phyloP scores from a whole-genome alignment of 768 basidiomycete species.

The Amanita exitialis region DNA sequence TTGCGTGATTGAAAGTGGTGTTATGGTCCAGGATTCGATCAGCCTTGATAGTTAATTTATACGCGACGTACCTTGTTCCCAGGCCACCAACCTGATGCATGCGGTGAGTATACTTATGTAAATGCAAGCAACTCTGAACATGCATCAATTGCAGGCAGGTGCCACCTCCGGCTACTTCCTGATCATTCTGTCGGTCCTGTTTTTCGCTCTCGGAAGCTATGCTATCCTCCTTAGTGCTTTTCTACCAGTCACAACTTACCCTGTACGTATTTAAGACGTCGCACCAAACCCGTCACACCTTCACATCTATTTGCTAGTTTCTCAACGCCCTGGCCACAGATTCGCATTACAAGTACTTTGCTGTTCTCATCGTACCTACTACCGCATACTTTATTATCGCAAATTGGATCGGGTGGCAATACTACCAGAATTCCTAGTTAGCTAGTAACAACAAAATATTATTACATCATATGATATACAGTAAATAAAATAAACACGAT shows the following conservation, averaged over 20 bases:
- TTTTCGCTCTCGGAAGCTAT: conserved; percentile 51
- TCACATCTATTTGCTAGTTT: conserved; percentile 27
- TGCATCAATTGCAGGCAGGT: background rate
- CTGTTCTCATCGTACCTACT: conserved; percentile 69
- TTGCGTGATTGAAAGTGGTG: conserved; percentile 4
- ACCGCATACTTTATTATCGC: conserved; percentile 88
- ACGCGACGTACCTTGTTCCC: conserved; percentile 1
- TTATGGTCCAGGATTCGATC: background rate
- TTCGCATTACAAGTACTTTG: conserved; percentile 87
- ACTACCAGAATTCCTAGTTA: conserved; percentile 77
- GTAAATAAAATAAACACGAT: too few relatives aligned
- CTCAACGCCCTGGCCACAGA: conserved; percentile 59
- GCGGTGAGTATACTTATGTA: background rate
- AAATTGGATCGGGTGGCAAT: conserved; percentile 99
- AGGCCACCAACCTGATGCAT: conserved; percentile 3
- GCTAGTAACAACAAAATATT: background rate
- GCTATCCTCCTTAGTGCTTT: conserved; percentile 60
- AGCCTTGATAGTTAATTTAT: background rate
- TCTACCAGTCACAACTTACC: conserved; percentile 38
- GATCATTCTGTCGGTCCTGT: conserved; percentile 33
- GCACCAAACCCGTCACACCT: background rate
- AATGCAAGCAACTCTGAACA: background rate
- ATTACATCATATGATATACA: conserved; percentile 10
- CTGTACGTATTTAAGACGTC: conserved; percentile 27
- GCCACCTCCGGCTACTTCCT: conserved; percentile 30